Percentiles rank a stretch among this genome's conserved stretches.
Conservation (phyloP, 2,329 filamentous ascomycete species). For the Colletotrichum graminicola region DNA sequence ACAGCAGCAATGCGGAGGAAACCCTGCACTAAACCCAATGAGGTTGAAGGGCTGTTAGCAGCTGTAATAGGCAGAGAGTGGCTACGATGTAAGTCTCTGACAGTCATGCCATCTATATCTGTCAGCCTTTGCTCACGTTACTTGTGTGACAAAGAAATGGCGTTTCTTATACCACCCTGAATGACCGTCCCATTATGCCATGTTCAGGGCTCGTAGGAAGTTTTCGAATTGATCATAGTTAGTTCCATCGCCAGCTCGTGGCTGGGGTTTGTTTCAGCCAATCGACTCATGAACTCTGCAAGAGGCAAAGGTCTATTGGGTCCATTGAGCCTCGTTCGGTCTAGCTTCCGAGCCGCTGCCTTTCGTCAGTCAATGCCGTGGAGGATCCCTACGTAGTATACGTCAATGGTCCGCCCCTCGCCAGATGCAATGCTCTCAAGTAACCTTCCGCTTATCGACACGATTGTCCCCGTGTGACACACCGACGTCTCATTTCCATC, state of each 20-base stretch:
- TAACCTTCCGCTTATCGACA: neutral
- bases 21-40: slow-evolving; percentile 13
- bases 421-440: neutral
- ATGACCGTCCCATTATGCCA: neutral
- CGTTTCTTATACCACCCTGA: slow-evolving; percentile 6
- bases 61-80: neutral
- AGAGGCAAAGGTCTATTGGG: neutral
- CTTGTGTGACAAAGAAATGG: neutral
- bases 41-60: neutral
- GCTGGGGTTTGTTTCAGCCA: neutral
- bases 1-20: neutral
- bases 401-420: neutral
- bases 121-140: slow-evolving; percentile 4
- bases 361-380: neutral
- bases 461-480: neutral
- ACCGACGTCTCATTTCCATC: neutral
- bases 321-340: neutral
- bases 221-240: neutral
- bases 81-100: neutral
- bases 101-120: neutral
- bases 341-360: neutral
- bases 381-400: neutral
- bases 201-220: neutral
- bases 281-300: neutral
- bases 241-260: neutral